phyloP scores from a whole-genome alignment of 371 early-diverging fungal genomes.

The Mortierella sp. region DNA sequence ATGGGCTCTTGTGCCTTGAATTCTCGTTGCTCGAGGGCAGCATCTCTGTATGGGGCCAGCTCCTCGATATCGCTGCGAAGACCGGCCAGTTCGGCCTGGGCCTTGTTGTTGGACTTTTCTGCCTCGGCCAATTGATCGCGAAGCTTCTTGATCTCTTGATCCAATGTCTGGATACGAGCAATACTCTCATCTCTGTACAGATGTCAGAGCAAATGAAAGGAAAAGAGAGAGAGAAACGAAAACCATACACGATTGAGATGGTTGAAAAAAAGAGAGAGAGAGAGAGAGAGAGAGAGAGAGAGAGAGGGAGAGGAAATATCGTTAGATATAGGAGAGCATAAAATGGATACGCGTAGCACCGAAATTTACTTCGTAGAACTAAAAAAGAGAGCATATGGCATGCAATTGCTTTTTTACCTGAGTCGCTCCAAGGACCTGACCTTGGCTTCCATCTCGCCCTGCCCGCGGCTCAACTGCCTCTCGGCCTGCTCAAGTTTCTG shows the following conservation, averaged over 20 bases:
- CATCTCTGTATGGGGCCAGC: constrained; percentile 41
- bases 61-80: constrained; percentile 43
- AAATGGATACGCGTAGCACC: neutral
- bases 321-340: neutral
- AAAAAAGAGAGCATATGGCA: neutral
- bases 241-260: neutral
- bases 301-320: neutral
- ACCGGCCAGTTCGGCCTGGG: constrained; percentile 27
- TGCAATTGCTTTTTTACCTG: constrained; percentile 23
- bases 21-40: constrained; percentile 37
- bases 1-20: constrained; percentile 31
- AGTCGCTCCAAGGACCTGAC: constrained; percentile 42
- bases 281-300: neutral
- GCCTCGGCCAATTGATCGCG: constrained; percentile 35
- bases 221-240: neutral
- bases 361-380: too few species aligned
- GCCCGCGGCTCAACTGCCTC: constrained; percentile 42
- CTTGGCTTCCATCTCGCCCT: constrained; percentile 49
- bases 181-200: constrained; percentile 48
- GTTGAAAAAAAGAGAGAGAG: neutral
- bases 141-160: constrained; percentile 46
- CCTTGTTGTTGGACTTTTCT: constrained; percentile 24
- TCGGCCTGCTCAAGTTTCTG: constrained; percentile 46
- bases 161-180: constrained; percentile 45
- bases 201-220: neutral